Evolutionary conservation across 805 yeast species (phyloP).

Genomic region (Zygosaccharomyces bailii): DNA sequence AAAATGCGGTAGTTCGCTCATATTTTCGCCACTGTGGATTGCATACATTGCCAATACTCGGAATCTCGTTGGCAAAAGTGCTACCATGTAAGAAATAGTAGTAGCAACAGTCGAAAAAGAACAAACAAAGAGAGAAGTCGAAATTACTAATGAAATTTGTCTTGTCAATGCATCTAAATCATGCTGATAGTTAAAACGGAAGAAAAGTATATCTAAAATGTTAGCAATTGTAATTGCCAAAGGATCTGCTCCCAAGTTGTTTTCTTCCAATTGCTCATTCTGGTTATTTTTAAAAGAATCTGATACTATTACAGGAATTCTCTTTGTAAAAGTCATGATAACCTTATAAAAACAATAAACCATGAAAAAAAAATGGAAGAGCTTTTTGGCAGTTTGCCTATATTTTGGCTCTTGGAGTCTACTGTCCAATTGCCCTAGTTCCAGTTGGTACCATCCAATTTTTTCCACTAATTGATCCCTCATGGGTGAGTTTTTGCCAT

Average conservation of each 20-base stretch:
- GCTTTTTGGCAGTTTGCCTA: constrained; percentile 17
- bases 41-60: constrained; percentile 32
- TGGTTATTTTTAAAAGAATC: constrained; percentile 20
- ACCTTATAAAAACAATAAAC: constrained; percentile 40
- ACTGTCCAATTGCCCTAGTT: constrained; percentile 22
- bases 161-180: constrained; percentile 38
- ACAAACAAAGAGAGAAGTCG: constrained; percentile 57
- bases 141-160: constrained; percentile 46
- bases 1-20: constrained; percentile 22
- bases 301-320: constrained; percentile 26
- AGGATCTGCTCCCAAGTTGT: constrained; percentile 35
- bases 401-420: constrained; percentile 18
- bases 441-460: constrained; percentile 30
- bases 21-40: constrained; percentile 19
- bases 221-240: constrained; percentile 39
- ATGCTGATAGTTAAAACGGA: constrained; percentile 33
- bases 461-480: constrained; percentile 25
- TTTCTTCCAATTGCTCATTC: constrained; percentile 18
- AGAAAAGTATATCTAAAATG: constrained; percentile 33
- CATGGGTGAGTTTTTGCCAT: constrained; percentile 12
- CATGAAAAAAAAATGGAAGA: constrained; percentile 28
- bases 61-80: constrained; percentile 38
- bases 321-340: constrained; percentile 30
- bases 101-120: constrained; percentile 62
- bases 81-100: constrained; percentile 54